A percentile compares a stretch with the other conserved stretches of the same genome.
Evolutionary conservation across 2,329 filamentous ascomycete species (phyloP).

Genomic region (Xylaria sp.): DNA sequence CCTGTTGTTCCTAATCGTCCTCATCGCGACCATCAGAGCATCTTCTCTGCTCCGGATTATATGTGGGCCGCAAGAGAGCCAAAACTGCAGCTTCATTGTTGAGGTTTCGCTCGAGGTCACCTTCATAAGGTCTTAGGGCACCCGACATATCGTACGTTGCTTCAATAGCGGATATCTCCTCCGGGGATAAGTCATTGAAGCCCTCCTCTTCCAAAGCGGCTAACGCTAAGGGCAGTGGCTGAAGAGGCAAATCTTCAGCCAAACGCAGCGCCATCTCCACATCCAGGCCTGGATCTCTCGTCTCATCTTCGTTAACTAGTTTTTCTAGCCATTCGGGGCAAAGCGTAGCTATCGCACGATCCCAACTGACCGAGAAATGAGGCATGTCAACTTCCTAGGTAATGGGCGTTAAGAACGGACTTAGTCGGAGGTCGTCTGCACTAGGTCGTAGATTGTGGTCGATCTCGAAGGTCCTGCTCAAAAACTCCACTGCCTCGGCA

Average conservation of each 20-base stretch:
- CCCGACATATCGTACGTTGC: conserved; percentile 9
- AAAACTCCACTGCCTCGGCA: conserved; percentile 83
- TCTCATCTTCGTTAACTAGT: conserved; percentile 33
- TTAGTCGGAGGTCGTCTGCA: conserved; percentile 88
- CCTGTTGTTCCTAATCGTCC: background rate
- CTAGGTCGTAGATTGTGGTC: conserved; percentile 92
- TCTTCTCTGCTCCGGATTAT: background rate
- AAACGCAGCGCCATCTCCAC: conserved; percentile 23
- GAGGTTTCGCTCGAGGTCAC: background rate
- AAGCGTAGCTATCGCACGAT: conserved; percentile 30
- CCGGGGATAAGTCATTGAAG: conserved; percentile 19
- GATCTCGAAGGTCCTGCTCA: conserved; percentile 92
- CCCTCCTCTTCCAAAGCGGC: conserved; percentile 21
- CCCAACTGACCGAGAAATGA: conserved; percentile 41
- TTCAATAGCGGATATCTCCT: conserved; percentile 32
- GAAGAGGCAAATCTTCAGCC: conserved; percentile 31
- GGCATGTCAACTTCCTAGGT: conserved; percentile 56
- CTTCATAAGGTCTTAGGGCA: background rate
- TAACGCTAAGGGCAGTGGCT: conserved; percentile 22
- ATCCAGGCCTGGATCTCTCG: conserved; percentile 23
- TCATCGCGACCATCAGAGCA: background rate
- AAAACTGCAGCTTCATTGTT: background rate
- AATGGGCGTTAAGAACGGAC: conserved; percentile 82
- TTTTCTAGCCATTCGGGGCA: conserved; percentile 33
- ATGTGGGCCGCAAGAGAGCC: background rate